phyloP scores from a whole-genome alignment of 73 alveolate genomes.

The Symbiodinium natans region DNA sequence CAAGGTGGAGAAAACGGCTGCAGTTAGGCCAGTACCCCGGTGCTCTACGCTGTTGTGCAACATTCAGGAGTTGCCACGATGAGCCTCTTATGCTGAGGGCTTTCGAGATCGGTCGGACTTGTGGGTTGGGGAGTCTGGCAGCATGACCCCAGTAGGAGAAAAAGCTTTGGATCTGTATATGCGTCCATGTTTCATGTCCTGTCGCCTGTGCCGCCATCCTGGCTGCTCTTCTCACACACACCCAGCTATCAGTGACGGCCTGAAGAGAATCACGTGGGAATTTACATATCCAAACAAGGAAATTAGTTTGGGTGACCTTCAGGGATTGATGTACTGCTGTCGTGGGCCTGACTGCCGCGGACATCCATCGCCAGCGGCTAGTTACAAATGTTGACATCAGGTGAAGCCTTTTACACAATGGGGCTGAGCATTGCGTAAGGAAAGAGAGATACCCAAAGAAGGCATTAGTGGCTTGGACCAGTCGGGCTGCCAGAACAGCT shows the following conservation, averaged over 20 bases:
- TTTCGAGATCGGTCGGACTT: neutral
- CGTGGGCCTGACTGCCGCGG: neutral
- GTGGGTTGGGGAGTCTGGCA: neutral
- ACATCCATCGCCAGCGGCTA: neutral
- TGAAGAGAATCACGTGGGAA: neutral
- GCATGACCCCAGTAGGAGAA: neutral
- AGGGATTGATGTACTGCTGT: neutral
- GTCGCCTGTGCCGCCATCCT: neutral
- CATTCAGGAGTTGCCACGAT: neutral
- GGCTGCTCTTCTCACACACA: neutral
- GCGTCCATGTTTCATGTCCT: neutral
- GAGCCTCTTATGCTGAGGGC: neutral
- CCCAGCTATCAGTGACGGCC: neutral
- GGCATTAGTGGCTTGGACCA: neutral
- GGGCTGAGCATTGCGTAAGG: neutral
- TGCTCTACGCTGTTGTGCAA: neutral
- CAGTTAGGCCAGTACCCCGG: neutral
- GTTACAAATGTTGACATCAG: neutral
- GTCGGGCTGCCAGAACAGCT: neutral
- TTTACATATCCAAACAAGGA: too few relatives aligned
- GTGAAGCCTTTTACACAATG: neutral
- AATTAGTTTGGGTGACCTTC: neutral
- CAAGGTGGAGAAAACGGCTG: neutral
- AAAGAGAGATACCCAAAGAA: neutral
- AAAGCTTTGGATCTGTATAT: neutral